Percentiles rank a stretch among this genome's conserved stretches.
These are phyloP conservation scores for Bodo saltans DNA, from an alignment of 78 protist genomes.

Conservation along the genomic window DNA sequence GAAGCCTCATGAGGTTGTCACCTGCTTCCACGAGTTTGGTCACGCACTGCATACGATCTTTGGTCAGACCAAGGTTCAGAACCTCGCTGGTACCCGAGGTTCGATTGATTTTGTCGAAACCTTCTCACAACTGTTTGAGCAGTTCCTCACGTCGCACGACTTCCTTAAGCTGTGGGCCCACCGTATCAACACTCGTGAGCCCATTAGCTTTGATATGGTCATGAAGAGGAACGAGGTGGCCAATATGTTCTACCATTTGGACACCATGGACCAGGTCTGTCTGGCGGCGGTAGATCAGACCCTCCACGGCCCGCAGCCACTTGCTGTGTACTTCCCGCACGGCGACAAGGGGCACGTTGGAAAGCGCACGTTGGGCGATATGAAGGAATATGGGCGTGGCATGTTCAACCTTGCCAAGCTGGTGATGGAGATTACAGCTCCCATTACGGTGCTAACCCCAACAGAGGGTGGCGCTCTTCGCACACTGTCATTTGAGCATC, in stretches of 20 bases:
- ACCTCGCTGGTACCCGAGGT: conserved; percentile 18
- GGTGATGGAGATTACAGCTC: not conserved
- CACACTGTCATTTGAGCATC: not conserved
- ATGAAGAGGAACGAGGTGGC: not conserved
- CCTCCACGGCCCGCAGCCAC: conserved; percentile 12
- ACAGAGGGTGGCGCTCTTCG: not conserved
- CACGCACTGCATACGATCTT: conserved; percentile 44
- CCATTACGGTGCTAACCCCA: not conserved
- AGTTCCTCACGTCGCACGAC: conserved; percentile 3
- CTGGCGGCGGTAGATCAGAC: not conserved
- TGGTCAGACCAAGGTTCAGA: conserved; percentile 24
- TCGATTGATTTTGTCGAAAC: conserved; percentile 28
- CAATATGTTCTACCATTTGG: not conserved
- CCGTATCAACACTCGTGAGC: conserved; percentile 5
- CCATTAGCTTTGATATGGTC: conserved; percentile 3
- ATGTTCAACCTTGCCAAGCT: not conserved
- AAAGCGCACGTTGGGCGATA: not conserved
- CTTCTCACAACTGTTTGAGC: conserved; percentile 34
- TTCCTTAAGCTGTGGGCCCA: not conserved
- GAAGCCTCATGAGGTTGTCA: conserved; percentile 20
- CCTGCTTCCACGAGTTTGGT: conserved; percentile 49
- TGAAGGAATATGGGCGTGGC: not conserved
- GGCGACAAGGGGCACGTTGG: not conserved
- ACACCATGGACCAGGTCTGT: conserved; percentile 7
- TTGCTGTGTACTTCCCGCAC: not conserved